phyloP scores from a whole-genome alignment of 306 rosid species.

The Ammopiptanthus mongolicus region DNA sequence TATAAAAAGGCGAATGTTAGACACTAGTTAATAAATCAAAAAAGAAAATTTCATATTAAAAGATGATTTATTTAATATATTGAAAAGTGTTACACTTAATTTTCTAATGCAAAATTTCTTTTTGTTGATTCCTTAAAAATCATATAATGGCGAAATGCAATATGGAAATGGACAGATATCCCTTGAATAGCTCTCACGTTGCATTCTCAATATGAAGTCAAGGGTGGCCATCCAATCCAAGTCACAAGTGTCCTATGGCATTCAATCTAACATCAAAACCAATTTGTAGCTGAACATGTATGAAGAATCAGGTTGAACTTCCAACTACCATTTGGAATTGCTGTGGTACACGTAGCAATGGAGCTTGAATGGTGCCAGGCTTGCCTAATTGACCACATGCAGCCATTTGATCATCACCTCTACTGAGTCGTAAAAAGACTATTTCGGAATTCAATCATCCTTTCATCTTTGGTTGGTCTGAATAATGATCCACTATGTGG shows the following conservation, averaged over 20 bases:
- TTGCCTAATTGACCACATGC: conserved; percentile 96
- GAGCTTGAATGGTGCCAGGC: conserved; percentile 71
- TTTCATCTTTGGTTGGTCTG: conserved; percentile 69
- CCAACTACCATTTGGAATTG: conserved; percentile 58
- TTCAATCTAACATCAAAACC: background rate
- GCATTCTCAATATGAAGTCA: background rate
- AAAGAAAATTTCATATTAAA: no score
- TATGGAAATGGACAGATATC: background rate
- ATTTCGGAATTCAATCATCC: conserved; percentile 75
- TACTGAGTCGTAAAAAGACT: conserved; percentile 67
- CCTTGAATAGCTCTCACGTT: background rate
- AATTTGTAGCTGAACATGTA: background rate
- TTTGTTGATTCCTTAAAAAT: no score
- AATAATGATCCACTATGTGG: conserved; percentile 80
- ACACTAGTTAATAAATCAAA: no score
- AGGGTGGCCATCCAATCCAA: background rate
- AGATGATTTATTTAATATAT: no score
- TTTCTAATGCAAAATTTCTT: no score
- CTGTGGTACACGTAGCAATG: conserved; percentile 70
- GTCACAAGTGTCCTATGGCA: background rate
- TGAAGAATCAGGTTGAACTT: conserved; percentile 32
- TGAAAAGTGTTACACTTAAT: no score
- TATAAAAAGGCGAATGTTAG: no score
- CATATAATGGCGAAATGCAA: background rate
- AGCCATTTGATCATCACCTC: conserved; percentile 97